phyloP scores from a whole-genome alignment of 169 alveolate species.

The Cryptosporidium xiaoi region DNA sequence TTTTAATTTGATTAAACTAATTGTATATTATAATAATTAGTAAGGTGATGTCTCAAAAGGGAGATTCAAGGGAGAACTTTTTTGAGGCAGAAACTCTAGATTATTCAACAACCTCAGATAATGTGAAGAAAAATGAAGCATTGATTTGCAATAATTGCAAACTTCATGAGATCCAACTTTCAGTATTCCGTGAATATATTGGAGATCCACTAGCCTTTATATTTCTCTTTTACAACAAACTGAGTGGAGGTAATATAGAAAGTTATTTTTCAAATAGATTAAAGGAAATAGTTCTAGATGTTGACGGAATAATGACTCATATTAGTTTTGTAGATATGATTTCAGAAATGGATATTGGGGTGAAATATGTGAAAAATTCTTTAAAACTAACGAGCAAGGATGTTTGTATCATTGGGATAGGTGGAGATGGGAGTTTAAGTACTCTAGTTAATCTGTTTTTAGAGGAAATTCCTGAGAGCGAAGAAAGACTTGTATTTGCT shows the following conservation, averaged over 20 bases:
- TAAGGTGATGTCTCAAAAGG: no score
- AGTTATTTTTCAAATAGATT: conserved; percentile 26
- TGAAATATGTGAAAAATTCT: conserved; percentile 27
- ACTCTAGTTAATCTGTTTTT: conserved; percentile 22
- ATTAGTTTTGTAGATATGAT: conserved; percentile 61
- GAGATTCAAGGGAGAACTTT: no score
- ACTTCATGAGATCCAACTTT: neutral
- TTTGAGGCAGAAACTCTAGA: neutral
- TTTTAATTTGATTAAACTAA: no score
- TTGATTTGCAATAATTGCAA: conserved; percentile 8
- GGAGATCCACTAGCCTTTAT: conserved; percentile 62
- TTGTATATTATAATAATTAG: no score
- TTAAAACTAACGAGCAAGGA: conserved; percentile 46
- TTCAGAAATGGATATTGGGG: conserved; percentile 17
- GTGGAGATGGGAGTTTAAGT: conserved; percentile 68
- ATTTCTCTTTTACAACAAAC: conserved; percentile 43
- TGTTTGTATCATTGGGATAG: conserved; percentile 35
- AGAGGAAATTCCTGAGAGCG: conserved; percentile 10
- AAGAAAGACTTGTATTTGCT: conserved; percentile 23
- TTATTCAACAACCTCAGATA: neutral
- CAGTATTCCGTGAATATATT: conserved; percentile 35
- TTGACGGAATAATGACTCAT: conserved; percentile 50
- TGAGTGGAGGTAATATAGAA: conserved; percentile 70
- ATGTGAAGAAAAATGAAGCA: neutral
- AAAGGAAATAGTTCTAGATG: conserved; percentile 47